These are phyloP conservation scores for Colletotrichum limetticola DNA, from an alignment of 2,329 filamentous ascomycete genomes.

Conservation along the genomic window DNA sequence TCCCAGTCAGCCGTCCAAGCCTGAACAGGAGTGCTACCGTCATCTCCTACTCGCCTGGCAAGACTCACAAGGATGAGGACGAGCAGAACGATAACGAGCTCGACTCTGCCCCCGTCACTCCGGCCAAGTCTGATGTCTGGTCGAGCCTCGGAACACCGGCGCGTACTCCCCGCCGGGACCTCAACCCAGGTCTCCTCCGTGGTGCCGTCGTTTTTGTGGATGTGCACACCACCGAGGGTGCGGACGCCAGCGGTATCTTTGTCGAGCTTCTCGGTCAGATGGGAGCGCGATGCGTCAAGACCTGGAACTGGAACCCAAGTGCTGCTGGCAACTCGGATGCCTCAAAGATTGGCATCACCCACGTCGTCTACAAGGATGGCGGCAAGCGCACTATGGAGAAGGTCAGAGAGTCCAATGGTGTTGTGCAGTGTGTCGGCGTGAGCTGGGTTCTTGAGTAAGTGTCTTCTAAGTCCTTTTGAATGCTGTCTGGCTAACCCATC, in stretches of 20 bases:
- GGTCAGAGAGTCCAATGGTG: constrained; percentile 75
- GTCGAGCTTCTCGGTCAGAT: constrained; percentile 82
- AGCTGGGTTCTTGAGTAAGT: constrained; percentile 90
- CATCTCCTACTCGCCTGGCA: constrained; percentile 65
- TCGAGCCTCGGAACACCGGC: constrained; percentile 66
- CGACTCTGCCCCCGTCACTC: constrained; percentile 51
- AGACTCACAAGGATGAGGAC: constrained; percentile 48
- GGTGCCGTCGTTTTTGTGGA: constrained; percentile 86
- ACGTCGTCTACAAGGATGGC: constrained; percentile 92
- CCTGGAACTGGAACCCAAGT: constrained; percentile 77
- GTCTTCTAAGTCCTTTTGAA: not conserved
- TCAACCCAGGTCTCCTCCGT: constrained; percentile 66
- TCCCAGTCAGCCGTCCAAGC: constrained; percentile 55
- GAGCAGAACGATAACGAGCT: constrained; percentile 43
- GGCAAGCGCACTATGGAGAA: constrained; percentile 84
- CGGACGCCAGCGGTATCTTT: constrained; percentile 84
- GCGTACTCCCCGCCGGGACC: constrained; percentile 64
- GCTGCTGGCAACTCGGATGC: constrained; percentile 46
- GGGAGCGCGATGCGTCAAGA: constrained; percentile 82
- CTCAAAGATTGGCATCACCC: constrained; percentile 79
- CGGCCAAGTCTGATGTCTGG: constrained; percentile 63
- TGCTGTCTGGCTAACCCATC: not conserved
- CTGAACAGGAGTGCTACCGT: constrained; percentile 61
- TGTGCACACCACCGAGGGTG: constrained; percentile 83
- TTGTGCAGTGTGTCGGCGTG: constrained; percentile 87